Evolutionary conservation across 2,329 filamentous ascomycete genomes (phyloP).

Genomic region (Rutstroemia sydowiana): DNA sequence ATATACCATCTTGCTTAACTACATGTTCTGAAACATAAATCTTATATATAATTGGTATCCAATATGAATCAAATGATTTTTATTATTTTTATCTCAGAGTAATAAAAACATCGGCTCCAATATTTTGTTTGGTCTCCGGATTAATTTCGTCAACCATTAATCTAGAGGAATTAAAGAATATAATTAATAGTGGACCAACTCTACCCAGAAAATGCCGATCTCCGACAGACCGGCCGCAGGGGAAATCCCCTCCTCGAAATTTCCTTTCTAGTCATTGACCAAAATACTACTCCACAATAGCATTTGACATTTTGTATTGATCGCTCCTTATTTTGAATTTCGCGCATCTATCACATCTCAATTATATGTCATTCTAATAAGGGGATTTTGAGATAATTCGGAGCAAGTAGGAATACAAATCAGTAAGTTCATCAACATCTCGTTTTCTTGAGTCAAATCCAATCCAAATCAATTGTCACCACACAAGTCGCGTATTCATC

Average conservation of each 20-base stretch:
- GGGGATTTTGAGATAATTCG: neutral
- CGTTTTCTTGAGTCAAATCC: neutral
- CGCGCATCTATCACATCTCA: constrained; percentile 1
- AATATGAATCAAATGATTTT: too few species aligned
- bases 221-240: constrained; percentile 8
- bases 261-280: neutral
- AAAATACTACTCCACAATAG: too few species aligned
- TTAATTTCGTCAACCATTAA: too few species aligned
- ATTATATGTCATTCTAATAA: neutral
- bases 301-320: neutral
- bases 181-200: too few species aligned
- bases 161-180: too few species aligned
- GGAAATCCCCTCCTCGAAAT: constrained; percentile 9
- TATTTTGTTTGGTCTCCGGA: too few species aligned
- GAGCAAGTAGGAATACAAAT: neutral
- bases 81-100: too few species aligned
- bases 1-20: too few species aligned
- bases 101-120: too few species aligned
- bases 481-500: constrained; percentile 4
- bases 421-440: neutral
- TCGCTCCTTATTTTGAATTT: constrained; percentile 1
- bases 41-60: too few species aligned
- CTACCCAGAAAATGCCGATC: too few species aligned
- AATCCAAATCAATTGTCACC: neutral
- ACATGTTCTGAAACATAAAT: too few species aligned